A percentile compares a stretch with the other conserved stretches of the same genome.
These are phyloP conservation scores for Aureobasidium melanogenum DNA, from an alignment of 2,329 filamentous ascomycete genomes.

Conservation along the genomic window DNA sequence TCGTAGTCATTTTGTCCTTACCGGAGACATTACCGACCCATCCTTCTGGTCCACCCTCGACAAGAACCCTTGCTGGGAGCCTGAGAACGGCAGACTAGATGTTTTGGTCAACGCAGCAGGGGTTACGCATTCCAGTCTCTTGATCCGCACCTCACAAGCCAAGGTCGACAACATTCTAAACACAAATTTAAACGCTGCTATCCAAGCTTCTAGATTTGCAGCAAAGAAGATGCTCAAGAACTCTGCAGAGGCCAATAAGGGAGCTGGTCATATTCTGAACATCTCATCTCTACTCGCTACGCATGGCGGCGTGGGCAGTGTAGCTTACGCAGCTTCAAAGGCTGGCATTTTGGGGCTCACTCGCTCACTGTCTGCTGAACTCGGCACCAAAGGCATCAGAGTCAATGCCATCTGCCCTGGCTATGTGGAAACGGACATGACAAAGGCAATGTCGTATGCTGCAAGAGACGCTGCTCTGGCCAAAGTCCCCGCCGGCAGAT, in stretches of 20 bases:
- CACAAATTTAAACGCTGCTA: conserved; percentile 62
- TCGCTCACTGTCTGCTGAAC: conserved; percentile 14
- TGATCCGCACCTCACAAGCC: conserved; percentile 45
- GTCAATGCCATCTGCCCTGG: conserved; percentile 47
- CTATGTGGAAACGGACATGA: conserved; percentile 20
- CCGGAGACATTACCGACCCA: conserved; percentile 12
- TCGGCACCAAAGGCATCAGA: conserved; percentile 51
- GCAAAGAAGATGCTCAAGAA: conserved; percentile 40
- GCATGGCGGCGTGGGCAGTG: conserved; percentile 57
- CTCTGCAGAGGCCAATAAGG: conserved; percentile 14
- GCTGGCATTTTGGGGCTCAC: conserved; percentile 17
- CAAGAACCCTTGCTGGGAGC: background rate
- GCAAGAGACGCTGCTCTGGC: conserved; percentile 31
- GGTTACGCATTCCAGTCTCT: conserved; percentile 54
- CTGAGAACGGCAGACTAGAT: conserved; percentile 26
- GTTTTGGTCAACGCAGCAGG: conserved; percentile 77
- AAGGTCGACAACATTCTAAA: conserved; percentile 51
- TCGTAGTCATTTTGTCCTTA: background rate
- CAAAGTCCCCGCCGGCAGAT: conserved; percentile 33
- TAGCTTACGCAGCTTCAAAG: conserved; percentile 34
- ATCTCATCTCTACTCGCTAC: conserved; percentile 66
- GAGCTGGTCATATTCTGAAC: conserved; percentile 56
- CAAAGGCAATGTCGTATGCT: conserved; percentile 37
- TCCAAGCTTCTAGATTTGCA: conserved; percentile 50
- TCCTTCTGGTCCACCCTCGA: conserved; percentile 12